Evolutionary conservation across 2,329 filamentous ascomycete genomes (phyloP).

Genomic region (Apiospora hydei): DNA sequence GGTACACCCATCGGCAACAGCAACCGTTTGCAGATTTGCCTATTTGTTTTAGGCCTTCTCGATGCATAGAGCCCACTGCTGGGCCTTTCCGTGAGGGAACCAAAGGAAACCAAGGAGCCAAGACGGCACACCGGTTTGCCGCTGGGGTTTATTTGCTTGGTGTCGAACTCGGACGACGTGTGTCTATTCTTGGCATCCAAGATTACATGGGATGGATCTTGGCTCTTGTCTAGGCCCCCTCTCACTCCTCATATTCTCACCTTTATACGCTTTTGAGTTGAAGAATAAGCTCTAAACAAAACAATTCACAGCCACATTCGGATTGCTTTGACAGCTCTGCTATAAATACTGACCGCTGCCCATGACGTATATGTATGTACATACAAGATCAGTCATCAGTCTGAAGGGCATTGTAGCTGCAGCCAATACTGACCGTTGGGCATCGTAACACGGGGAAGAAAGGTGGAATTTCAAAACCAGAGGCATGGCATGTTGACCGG

Average conservation of each 20-base stretch:
- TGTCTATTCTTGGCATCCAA: not conserved
- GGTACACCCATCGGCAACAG: not conserved
- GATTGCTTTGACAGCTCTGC: constrained; percentile 3
- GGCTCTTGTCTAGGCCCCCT: not conserved
- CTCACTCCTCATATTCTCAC: not conserved
- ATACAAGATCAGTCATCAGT: not conserved
- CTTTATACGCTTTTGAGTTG: not conserved
- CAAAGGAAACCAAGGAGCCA: not conserved
- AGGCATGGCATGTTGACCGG: not conserved
- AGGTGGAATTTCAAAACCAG: not conserved
- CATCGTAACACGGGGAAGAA: not conserved
- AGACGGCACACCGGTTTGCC: not conserved
- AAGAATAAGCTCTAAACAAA: constrained; percentile 16
- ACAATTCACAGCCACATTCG: not conserved
- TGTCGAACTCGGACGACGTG: not conserved
- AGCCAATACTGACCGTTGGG: not conserved
- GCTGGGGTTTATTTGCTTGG: not conserved
- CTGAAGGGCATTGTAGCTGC: not conserved
- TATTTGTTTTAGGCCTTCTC: not conserved
- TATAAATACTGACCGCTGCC: not conserved
- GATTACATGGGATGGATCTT: constrained; percentile 11
- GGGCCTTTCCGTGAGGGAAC: not conserved
- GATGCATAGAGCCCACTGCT: not conserved
- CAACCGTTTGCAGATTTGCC: not conserved
- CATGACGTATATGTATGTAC: not conserved